Percentiles rank a stretch among this genome's conserved stretches.
These are phyloP conservation scores for Aegilops longissima DNA, from an alignment of 176 grass and related monocot genomes.

Conservation along the genomic window DNA sequence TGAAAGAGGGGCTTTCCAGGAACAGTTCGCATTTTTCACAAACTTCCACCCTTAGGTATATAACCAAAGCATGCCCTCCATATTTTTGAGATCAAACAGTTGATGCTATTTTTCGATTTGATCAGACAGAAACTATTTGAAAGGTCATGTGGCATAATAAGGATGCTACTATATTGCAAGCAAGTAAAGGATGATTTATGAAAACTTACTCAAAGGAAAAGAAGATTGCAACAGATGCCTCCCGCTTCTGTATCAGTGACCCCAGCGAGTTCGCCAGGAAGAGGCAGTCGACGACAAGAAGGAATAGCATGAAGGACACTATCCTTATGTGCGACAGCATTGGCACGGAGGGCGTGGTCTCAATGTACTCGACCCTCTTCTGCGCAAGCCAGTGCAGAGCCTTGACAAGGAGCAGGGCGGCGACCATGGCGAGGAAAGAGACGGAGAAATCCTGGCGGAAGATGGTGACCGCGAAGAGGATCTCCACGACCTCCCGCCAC, in stretches of 20 bases:
- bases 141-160: neutral
- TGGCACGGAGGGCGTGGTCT: constrained; percentile 85
- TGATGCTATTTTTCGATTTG: neutral
- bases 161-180: neutral
- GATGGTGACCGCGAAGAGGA: constrained; percentile 94
- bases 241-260: constrained; percentile 55
- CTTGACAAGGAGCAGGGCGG: constrained; percentile 74
- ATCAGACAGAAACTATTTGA: neutral
- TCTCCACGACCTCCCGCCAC: constrained; percentile 91
- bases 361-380: constrained; percentile 93
- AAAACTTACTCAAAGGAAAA: constrained; percentile 96
- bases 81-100: neutral
- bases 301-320: constrained; percentile 82
- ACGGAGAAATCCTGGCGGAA: constrained; percentile 98
- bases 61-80: neutral
- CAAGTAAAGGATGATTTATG: neutral
- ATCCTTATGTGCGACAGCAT: constrained; percentile 75
- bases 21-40: neutral
- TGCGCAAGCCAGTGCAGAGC: constrained; percentile 83
- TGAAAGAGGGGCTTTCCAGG: neutral
- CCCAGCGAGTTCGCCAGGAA: constrained; percentile 67
- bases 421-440: constrained; percentile 81
- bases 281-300: constrained; percentile 70
- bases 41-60: neutral
- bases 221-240: constrained; percentile 87